Evolutionary conservation across 2,329 filamentous ascomycete species (phyloP), one percentile per base, ranked within the genome.

Genomic region (Cercospora janseana): DNA sequence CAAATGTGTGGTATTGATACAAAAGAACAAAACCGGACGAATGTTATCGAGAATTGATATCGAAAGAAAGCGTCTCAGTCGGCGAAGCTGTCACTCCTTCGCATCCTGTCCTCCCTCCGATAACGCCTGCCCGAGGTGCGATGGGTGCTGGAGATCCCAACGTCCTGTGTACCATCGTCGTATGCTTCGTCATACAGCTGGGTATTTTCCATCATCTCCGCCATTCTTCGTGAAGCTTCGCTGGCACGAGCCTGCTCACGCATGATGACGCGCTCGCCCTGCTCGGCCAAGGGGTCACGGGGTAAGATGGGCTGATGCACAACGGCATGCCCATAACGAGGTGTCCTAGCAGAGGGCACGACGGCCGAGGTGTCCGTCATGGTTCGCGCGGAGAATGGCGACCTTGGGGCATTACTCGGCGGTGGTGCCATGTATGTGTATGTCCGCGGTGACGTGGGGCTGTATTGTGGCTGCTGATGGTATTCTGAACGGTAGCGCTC

Each of bases 171-270:
- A 7, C 41, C 41, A 12, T 44, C 41, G 8, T 44, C 41, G 41
- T 44, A 44, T 44, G 10, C 41, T 9, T 44, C 41, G 13, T 44
- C 41, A 18, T 44, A 44, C 6, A 44, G 4, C 1, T 15, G 41
- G 6, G 41, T 32, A n/a, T 29, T 44, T 12, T 20, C 26, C 15
- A 32, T 26, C 27, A 28, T 32, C 27, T 44, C 41, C 15, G 41
- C 15, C 41, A 44, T 29, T 12, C 24, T 32, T 4, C 18, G 9
- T n/a, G 41, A 12, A 3, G 41, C 13, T 4, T 28, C 13, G 12
- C 35, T 34, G 12, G 27, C 43, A 46, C 50, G 50, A 34, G 27
- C 45, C 13, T 48, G 50, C 20, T 43, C 45, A 21, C 50, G 37
- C 9, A 34, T 16, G 1, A 48, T 52, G 10, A 48, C 50, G 10